These are phyloP conservation scores for Incumbomyces delicatus DNA, from an alignment of 2,329 filamentous ascomycete species.

Conservation along the genomic window DNA sequence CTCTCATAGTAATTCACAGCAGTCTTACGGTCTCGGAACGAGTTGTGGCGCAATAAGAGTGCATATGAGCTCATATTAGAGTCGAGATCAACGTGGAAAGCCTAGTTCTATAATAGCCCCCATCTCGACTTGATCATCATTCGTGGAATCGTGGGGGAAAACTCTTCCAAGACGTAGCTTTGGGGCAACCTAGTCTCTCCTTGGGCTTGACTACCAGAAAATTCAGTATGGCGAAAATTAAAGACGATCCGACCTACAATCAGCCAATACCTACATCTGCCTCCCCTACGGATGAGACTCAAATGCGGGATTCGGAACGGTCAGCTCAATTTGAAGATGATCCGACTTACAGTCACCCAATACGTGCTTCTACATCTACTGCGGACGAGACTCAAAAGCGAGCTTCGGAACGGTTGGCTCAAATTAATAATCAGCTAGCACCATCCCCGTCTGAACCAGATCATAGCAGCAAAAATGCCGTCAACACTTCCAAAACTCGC, in stretches of 20 bases:
- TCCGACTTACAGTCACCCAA: constrained; percentile 4
- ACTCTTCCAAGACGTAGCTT: too few species aligned
- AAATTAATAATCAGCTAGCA: constrained; percentile 38
- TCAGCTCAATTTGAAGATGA: not conserved
- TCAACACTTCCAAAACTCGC: constrained; percentile 4
- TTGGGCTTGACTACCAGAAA: not conserved
- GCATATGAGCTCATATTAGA: too few species aligned
- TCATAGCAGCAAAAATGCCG: not conserved
- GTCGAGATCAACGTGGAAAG: too few species aligned
- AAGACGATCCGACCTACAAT: constrained; percentile 2
- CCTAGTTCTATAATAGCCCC: too few species aligned
- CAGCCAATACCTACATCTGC: not conserved
- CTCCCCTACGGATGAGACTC: not conserved
- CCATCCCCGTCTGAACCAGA: constrained; percentile 11
- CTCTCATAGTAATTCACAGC: too few species aligned
- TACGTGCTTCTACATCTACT: not conserved
- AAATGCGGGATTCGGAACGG: too few species aligned
- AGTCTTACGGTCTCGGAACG: too few species aligned
- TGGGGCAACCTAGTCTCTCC: not conserved
- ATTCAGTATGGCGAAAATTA: not conserved
- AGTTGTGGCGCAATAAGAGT: too few species aligned
- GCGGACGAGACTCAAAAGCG: not conserved
- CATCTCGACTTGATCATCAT: too few species aligned
- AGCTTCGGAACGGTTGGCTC: constrained; percentile 14
- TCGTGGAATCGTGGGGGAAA: too few species aligned